Base-by-base conservation (phyloP, 768 basidiomycete genomes). In the Boletus tylopilopsis region DNA sequence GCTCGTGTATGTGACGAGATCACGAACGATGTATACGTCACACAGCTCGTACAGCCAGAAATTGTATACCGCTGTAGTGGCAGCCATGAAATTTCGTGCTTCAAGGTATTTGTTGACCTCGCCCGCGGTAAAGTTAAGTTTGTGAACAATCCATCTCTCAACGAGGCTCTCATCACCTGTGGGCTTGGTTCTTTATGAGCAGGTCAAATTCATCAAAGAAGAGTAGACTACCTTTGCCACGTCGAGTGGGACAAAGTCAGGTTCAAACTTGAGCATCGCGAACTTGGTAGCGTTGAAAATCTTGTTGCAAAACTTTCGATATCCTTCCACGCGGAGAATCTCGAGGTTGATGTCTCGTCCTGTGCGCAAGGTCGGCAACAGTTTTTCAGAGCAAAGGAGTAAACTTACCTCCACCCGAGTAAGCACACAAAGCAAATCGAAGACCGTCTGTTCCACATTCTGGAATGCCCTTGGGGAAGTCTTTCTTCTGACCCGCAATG, bases 1-100 rank as follows among this genome's bases (percentile, higher is more conserved):
- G 1, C 29, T 43, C 5, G 12, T 3, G 42, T 41, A 48, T 16
- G 22, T 30, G 25, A 13, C 1, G n/a, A 53, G 21, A 15, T 64
- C 27, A 68, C 89, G 54, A 51, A 94, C 92, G 56, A 99, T 97
- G 72, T 94, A 99, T 22, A 99, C 94, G 64, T 99, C 96, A 64
- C 96, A 99, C n/a, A 98, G 76, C 68, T 99, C 95, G 66, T 98
- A 94, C 33, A 99, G 70, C 95, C 96, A 99, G 75, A 96, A 98
- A 61, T 90, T 90, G 72, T 98, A 82, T 0, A 81, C 85, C 0
- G 82, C 76, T 3, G 76, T 85, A 0, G 96, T 95, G 1, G 94
- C 96, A 16, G 78, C 75, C 85, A 95, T 93, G 74, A 99, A 98
- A 65, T 94, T 94, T 38, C 95, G 82, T 21, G 84, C 82, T 22